Evolutionary conservation across 352 stramenopile species (phyloP), one percentile per base, ranked within the genome.

Genomic region (Pythium coloratum): DNA sequence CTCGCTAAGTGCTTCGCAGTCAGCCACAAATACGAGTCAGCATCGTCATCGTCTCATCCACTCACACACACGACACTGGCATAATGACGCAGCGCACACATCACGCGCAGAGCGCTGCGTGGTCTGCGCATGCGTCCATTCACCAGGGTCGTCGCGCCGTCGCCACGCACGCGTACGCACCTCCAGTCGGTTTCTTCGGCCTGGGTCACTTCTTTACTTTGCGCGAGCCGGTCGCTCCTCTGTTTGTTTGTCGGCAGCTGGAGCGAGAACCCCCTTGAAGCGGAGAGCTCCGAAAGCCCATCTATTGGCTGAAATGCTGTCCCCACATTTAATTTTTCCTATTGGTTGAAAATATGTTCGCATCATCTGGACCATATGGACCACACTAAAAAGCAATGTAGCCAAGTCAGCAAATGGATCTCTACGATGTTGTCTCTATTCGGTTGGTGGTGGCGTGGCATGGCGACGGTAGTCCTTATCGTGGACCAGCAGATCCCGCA

Each of bases 391-490:
- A 6, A 6, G 5, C 20, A 53, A 53, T 53, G 46, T 53, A 53
- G 46, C 46, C 20, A 53, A 30, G 46, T 53, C 8, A 3, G 6
- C 20, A 13, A 47, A n/a, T 44, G 10, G 38, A 53, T 30, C 7
- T 53, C 46, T 12, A 53, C 14, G 46, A 20, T 44, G n/a, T 53
- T 8, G 28, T 53, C 46, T 53, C 46, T 53, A 53, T 53, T 53
- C 46, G 18, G n/a, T 53, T 30, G 46, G 6, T 6, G 46, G 30
- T 24, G 46, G 2, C 4, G 34, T 44, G 18, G 18, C 51, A 50
- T 70, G 62, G 46, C 59, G 63, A 36, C 81, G 80, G 57, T 88
- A 94, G 47, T 91, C 84, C 55, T 86, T 80, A 58, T 95, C 82
- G 32, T 84, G 77, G 58, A 93, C 49, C 33, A 96, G 67, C 13